A percentile compares a stretch with the other conserved stretches of the same genome.
Conservation (phyloP, 768 basidiomycete species). For the Tylopilus sp. region DNA sequence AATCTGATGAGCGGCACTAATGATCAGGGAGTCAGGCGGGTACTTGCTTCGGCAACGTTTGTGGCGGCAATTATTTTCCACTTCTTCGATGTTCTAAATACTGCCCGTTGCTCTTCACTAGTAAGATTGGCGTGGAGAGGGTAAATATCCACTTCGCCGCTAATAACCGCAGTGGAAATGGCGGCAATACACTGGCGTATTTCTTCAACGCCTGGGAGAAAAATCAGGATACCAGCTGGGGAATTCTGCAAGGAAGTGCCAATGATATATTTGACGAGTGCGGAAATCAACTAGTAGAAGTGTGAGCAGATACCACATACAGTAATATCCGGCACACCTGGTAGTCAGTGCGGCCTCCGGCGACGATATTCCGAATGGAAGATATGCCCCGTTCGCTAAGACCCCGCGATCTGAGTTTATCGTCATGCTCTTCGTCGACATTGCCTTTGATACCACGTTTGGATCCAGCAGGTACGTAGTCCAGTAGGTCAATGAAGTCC, state of each 20-base stretch:
- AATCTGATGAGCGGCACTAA: not conserved
- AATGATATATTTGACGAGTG: conserved; percentile 64
- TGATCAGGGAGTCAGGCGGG: not conserved
- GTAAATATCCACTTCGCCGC: conserved; percentile 48
- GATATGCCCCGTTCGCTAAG: conserved; percentile 48
- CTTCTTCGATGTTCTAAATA: conserved; percentile 59
- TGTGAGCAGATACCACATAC: not conserved
- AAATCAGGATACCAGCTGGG: conserved; percentile 74
- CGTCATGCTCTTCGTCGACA: conserved; percentile 40
- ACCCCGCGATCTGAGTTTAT: conserved; percentile 49
- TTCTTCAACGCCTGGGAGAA: conserved; percentile 88
- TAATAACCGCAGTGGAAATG: conserved; percentile 37
- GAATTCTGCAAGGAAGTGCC: conserved; percentile 41
- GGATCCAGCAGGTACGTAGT: conserved; percentile 49
- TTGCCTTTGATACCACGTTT: conserved; percentile 30
- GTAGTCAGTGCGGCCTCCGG: conserved; percentile 69
- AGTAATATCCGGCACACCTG: conserved; percentile 40
- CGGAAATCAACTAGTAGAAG: conserved; percentile 55
- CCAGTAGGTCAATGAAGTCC: conserved; percentile 59
- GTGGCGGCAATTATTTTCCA: conserved; percentile 90
- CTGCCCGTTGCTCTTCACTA: conserved; percentile 74
- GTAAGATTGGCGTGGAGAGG: conserved; percentile 90
- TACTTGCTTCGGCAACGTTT: conserved; percentile 81
- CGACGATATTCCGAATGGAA: conserved; percentile 58
- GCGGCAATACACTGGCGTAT: conserved; percentile 74